Conservation (phyloP, 169 alveolate genomes). For the Plasmodium ovale region DNA sequence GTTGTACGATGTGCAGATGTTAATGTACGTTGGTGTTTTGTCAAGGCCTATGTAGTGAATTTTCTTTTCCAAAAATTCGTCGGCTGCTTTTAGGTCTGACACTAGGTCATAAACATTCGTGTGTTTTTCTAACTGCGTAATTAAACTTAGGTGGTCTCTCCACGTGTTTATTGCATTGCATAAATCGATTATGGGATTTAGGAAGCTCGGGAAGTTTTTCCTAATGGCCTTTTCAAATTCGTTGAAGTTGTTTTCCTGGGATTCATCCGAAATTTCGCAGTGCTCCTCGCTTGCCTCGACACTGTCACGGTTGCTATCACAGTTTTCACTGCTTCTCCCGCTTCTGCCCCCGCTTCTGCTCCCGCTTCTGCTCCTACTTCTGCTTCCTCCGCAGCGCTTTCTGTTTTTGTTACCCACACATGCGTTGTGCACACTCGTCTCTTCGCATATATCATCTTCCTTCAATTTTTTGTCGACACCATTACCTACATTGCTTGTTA, state of each 20-base stretch:
- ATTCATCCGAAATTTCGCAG: not conserved
- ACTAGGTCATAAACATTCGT: slow-evolving; percentile 73
- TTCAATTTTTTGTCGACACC: too few species aligned
- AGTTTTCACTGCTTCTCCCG: not conserved
- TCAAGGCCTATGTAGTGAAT: slow-evolving; percentile 73
- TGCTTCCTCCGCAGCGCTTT: too few species aligned
- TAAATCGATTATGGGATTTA: slow-evolving; percentile 62
- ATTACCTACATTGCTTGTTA: too few species aligned
- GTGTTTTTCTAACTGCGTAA: slow-evolving; percentile 59
- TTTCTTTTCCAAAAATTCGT: slow-evolving; percentile 63
- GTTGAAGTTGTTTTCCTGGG: slow-evolving; percentile 33
- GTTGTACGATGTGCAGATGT: slow-evolving; percentile 48
- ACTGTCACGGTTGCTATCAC: not conserved
- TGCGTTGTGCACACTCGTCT: too few species aligned
- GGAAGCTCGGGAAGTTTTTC: slow-evolving; percentile 63
- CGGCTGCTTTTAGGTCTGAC: slow-evolving; percentile 73
- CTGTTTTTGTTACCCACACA: too few species aligned
- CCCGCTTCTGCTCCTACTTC: not conserved
- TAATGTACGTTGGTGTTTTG: slow-evolving; percentile 44
- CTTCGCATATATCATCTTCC: too few species aligned
- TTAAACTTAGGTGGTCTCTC: slow-evolving; percentile 67
- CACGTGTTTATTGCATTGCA: slow-evolving; percentile 74
- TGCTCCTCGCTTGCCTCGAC: not conserved
- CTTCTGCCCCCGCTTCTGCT: not conserved
- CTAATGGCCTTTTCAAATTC: slow-evolving; percentile 70